A percentile compares a stretch with the other conserved stretches of the same genome.
Evolutionary conservation across 371 early-diverging fungal species (phyloP).

Genomic region (Choanephora cucurbitarum): DNA sequence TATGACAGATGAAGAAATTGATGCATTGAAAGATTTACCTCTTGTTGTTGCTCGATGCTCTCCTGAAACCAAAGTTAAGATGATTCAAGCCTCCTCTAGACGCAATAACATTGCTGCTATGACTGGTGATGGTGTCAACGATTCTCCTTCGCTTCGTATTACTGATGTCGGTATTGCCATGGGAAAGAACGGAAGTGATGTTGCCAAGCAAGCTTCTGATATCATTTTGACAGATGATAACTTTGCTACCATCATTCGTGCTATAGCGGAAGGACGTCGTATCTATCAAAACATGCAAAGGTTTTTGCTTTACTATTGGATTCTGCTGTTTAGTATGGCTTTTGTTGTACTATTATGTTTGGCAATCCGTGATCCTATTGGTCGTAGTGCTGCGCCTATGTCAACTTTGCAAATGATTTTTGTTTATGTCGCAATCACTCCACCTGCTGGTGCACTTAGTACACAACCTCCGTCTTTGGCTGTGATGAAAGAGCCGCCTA

Average conservation of each 20-base stretch:
- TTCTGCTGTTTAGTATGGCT: conserved; percentile 49
- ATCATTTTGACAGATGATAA: conserved; percentile 88
- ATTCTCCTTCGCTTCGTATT: conserved; percentile 87
- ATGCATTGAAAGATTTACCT: conserved; percentile 76
- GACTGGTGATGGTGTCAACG: conserved; percentile 95
- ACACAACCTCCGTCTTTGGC: conserved; percentile 78
- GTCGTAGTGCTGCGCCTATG: conserved; percentile 67
- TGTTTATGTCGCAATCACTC: conserved; percentile 47
- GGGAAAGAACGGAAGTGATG: conserved; percentile 92
- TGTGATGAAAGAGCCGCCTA: conserved; percentile 84
- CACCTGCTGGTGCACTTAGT: conserved; percentile 80
- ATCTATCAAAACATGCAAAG: conserved; percentile 93
- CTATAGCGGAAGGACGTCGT: conserved; percentile 83
- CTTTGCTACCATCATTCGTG: conserved; percentile 84
- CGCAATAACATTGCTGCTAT: conserved; percentile 70
- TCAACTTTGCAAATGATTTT: conserved; percentile 41
- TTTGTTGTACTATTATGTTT: conserved; percentile 69
- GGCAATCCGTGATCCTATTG: conserved; percentile 73
- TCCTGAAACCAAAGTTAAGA: conserved; percentile 96
- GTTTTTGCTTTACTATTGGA: conserved; percentile 83
- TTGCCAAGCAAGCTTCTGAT: conserved; percentile 90
- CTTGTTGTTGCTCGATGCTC: conserved; percentile 91
- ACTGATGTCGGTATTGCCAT: conserved; percentile 93
- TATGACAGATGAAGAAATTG: conserved; percentile 79
- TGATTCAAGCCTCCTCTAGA: conserved; percentile 90